Base-by-base conservation (phyloP, 164 flowering plant genomes). In the Annona cherimola region DNA sequence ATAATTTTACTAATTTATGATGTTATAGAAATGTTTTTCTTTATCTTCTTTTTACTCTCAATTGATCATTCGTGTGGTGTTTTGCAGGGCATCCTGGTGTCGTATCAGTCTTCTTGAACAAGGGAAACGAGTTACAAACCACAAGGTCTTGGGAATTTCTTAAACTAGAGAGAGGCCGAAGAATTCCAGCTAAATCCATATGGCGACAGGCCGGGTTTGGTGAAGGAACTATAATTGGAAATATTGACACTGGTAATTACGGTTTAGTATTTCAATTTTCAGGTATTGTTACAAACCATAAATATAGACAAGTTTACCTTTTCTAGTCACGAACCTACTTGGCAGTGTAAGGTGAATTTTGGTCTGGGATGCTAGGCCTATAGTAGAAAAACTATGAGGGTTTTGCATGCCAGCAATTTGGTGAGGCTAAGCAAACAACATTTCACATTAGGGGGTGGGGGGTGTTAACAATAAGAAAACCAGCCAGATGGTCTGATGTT, bases 71-170 rank as follows among this genome's bases (percentile, higher is more conserved):
- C 35, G 35, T 26, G 35, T 26, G 35, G 35, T 26, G 35, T 26
- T 26, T 69, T 71, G 74, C 78, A 92, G 94, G 83, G 74, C 77
- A 86, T 45, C 94, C 94, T 20, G 78, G 76, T 16, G 94, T 92
- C 11, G 69, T 87, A 39, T 90, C 94, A 6, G 86, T 92, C n/a
- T 83, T 92, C 77, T 16, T 64, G 64, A 83, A 85, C 84, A 74
- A 75, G 42, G 84, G 76, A 55, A 83, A 79, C 16, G 72, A 82
- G 50, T 57, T 87, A 57, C 94, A 88, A 64, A 92, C 97, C 11
- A 90, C 97, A 2, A 75, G 81, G 11, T 85, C 93, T n/a, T 92
- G 94, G 94, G 76, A 78, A 2, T 90, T 92, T 74, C 69, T 90
- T 43, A 84, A 85, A 67, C 42, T 88, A 1, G 92, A 87, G 67